Conservation (phyloP, 2,329 filamentous ascomycete species). For the Colletotrichum incanum region DNA sequence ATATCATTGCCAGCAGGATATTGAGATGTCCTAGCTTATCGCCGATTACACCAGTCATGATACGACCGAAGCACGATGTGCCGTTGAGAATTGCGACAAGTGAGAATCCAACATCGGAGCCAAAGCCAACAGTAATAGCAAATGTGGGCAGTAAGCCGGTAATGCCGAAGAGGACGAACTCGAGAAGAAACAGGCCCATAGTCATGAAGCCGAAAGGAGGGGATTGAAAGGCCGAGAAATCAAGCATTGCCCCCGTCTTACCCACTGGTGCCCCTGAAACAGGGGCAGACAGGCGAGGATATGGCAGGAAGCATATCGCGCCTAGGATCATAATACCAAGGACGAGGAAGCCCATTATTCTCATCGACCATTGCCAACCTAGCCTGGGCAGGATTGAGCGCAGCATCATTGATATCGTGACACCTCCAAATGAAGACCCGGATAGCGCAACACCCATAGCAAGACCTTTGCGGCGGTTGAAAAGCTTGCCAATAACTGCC, state of each 20-base stretch:
- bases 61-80: constrained; percentile 58
- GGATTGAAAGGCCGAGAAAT: constrained; percentile 58
- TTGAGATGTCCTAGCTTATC: constrained; percentile 64
- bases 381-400: constrained; percentile 48
- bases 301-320: constrained; percentile 55
- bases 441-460: constrained; percentile 48
- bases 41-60: constrained; percentile 60
- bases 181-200: constrained; percentile 60
- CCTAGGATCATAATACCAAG: constrained; percentile 48
- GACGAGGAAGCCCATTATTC: constrained; percentile 51
- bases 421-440: constrained; percentile 48
- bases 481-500: constrained; percentile 52
- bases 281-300: constrained; percentile 43
- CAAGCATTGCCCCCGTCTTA: constrained; percentile 46
- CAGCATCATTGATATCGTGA: constrained; percentile 55
- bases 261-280: constrained; percentile 19
- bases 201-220: constrained; percentile 60
- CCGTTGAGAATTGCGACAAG: constrained; percentile 62
- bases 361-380: constrained; percentile 55
- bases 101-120: constrained; percentile 58
- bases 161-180: constrained; percentile 65
- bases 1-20: constrained; percentile 55
- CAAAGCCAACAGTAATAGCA: constrained; percentile 54
- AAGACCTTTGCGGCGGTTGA: constrained; percentile 46
- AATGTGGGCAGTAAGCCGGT: constrained; percentile 64